phyloP scores from a whole-genome alignment of 2,329 filamentous ascomycete species.

The Arthrobotrys iridis region DNA sequence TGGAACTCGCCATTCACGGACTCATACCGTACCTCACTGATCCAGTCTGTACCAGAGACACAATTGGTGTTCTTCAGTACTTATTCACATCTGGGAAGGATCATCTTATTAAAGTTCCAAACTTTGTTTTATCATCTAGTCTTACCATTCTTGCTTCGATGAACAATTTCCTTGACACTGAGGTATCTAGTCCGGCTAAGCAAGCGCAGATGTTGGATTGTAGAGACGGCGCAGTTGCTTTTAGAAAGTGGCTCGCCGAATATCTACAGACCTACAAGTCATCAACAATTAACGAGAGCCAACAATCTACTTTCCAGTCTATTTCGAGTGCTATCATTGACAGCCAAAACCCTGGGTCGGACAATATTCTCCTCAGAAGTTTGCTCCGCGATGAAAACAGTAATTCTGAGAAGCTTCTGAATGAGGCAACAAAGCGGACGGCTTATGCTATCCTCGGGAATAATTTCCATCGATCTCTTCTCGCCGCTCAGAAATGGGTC shows the following conservation, averaged over 20 bases:
- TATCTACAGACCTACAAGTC: conserved; percentile 74
- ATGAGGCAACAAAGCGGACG: conserved; percentile 73
- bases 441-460: conserved; percentile 78
- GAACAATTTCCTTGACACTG: conserved; percentile 76
- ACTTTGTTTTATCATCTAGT: conserved; percentile 82
- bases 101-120: conserved; percentile 73
- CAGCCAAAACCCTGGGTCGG: conserved; percentile 34
- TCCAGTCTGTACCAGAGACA: conserved; percentile 87
- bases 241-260: conserved; percentile 79
- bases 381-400: conserved; percentile 79
- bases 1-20: conserved; percentile 89
- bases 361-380: conserved; percentile 69
- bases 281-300: conserved; percentile 61
- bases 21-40: conserved; percentile 82
- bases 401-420: conserved; percentile 72
- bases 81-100: conserved; percentile 74
- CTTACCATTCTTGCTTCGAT: conserved; percentile 83
- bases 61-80: conserved; percentile 85
- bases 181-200: conserved; percentile 81
- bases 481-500: conserved; percentile 37
- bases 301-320: conserved; percentile 70
- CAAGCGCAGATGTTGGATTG: conserved; percentile 83
- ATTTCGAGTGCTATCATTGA: conserved; percentile 63
- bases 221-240: conserved; percentile 76
- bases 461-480: conserved; percentile 72